These are phyloP conservation scores for Senna tora DNA, from an alignment of 306 rosid genomes.

Conservation along the genomic window DNA sequence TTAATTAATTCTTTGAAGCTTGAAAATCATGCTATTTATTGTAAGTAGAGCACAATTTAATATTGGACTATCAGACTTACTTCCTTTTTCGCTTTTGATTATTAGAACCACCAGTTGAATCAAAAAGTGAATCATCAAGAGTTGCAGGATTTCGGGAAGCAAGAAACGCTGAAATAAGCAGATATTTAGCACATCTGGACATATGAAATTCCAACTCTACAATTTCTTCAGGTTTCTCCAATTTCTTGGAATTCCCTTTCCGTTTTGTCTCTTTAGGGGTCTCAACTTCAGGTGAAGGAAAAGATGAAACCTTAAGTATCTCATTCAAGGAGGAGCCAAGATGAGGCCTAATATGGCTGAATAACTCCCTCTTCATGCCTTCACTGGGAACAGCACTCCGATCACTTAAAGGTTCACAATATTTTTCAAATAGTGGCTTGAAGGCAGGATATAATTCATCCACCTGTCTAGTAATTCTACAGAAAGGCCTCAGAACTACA, in stretches of 20 bases:
- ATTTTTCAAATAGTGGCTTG: conserved; percentile 63
- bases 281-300: conserved; percentile 51
- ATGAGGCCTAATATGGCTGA: conserved; percentile 60
- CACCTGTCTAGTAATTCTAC: conserved; percentile 71
- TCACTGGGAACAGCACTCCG: conserved; percentile 59
- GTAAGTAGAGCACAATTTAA: conserved; percentile 22
- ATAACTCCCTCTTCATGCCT: conserved; percentile 68
- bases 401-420: conserved; percentile 67
- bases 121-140: conserved; percentile 90
- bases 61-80: conserved; percentile 51
- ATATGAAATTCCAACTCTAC: conserved; percentile 74
- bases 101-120: conserved; percentile 82
- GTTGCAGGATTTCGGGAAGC: conserved; percentile 98
- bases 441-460: conserved; percentile 69
- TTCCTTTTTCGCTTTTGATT: conserved; percentile 77
- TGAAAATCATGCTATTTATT: background rate
- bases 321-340: conserved; percentile 73
- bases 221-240: conserved; percentile 48
- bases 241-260: conserved; percentile 55
- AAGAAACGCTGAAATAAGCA: conserved; percentile 91
- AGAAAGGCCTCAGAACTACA: conserved; percentile 67
- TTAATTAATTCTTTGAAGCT: background rate
- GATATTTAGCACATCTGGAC: conserved; percentile 91
- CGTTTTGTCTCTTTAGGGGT: conserved; percentile 49
- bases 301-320: conserved; percentile 68